Evolutionary conservation across 2,329 filamentous ascomycete genomes (phyloP), one percentile per base, ranked within the genome.

Genomic region (Xylariales sp.): DNA sequence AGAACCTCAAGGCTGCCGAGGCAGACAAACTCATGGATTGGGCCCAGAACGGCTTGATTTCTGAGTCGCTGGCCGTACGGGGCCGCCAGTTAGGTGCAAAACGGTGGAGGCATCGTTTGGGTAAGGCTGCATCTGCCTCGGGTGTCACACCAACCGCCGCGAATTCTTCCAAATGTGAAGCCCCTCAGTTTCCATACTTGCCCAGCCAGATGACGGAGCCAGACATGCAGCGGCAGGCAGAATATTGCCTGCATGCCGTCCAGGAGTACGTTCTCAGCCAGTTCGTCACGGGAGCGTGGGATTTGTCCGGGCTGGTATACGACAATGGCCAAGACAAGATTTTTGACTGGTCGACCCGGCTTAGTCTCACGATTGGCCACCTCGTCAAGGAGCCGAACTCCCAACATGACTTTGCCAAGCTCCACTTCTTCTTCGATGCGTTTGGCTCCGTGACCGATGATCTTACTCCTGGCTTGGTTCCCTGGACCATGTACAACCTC

Each of bases 1-100:
- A 42, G 21, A 42, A 42, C 20, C 35, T 38, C n/a, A 42, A 42
- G 25, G 33, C 37, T n/a, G 38, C 30, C 29, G 40, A 42, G 27
- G 37, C 40, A 13, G 30, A 37, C 16, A 29, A 42, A 19, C 38
- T 42, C 27, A 42, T 42, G n/a, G 29, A 36, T 21, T 29, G 34
- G 25, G 40, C 40, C 25, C 33, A 38, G 24, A 21, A 21, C 4
- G 40, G 40, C 23, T 30, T 38, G 20, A 23, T 37, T 16, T 35
- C 35, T 5, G 30, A 27, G 14, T 36, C 40, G n/a, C 35, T 42
- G 4, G 30, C 28, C 8, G 32, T 42, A 6, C 40, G 40, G 6
- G 40, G 40, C 16, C 40, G 40, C n/a, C 29, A 16, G 14, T 38
- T 42, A 6, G 40, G 40, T 13, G 38, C 40, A 7, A 42, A 42